These are phyloP conservation scores for Thermomyces lanuginosus DNA, from an alignment of 2,329 filamentous ascomycete genomes.

Conservation along the genomic window DNA sequence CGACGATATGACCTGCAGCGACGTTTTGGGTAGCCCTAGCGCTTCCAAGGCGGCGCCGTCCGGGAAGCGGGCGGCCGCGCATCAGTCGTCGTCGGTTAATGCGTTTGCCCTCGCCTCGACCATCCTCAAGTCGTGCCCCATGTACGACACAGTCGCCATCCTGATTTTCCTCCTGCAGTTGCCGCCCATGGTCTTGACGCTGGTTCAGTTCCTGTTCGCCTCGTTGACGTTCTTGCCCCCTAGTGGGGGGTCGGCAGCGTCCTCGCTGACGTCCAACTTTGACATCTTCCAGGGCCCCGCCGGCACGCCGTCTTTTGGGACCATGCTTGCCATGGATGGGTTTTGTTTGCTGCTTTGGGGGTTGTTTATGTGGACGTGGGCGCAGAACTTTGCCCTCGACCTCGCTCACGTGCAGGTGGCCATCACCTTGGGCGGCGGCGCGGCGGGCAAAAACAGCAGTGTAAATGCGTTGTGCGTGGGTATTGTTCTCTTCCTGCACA, in stretches of 20 bases:
- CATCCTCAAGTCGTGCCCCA: conserved; percentile 74
- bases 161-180: conserved; percentile 90
- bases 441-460: conserved; percentile 31
- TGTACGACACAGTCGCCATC: conserved; percentile 90
- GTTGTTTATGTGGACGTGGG: conserved; percentile 67
- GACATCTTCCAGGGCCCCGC: conserved; percentile 82
- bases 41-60: conserved; percentile 17
- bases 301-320: conserved; percentile 71
- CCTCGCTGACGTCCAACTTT: conserved; percentile 56
- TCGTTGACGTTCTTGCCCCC: conserved; percentile 83
- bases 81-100: conserved; percentile 40
- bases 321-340: conserved; percentile 67
- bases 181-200: conserved; percentile 69
- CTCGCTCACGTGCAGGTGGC: conserved; percentile 87
- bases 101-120: conserved; percentile 65
- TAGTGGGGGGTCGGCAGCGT: conserved; percentile 56
- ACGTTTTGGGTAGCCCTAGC: conserved; percentile 23
- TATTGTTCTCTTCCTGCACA: conserved; percentile 30
- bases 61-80: conserved; percentile 20
- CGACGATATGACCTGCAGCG: conserved; percentile 19
- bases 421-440: conserved; percentile 72
- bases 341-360: conserved; percentile 68
- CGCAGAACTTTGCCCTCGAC: conserved; percentile 77
- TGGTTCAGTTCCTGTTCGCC: conserved; percentile 84
- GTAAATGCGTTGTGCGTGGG: conserved; percentile 31